Percentiles rank a stretch among this genome's conserved stretches.
phyloP scores from a whole-genome alignment of 176 grass and related monocot genomes.

The Triticum aestivum region IWGSC_CS_RefSeq_v2.1 NC_057796.1:301197305-301197804 shows the following conservation, averaged over 20 bases:
- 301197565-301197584: background rate
- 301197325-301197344: background rate
- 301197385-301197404: conserved; percentile 10
- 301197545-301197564: background rate
- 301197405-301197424: background rate
- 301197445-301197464: too few species aligned
- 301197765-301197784: background rate
- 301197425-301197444: too few species aligned
- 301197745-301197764: background rate
- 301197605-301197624: background rate
- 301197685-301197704: background rate
- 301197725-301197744: background rate
- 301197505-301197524: background rate
- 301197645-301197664: background rate
- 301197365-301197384: background rate
- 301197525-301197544: background rate
- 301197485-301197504: too few species aligned
- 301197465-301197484: too few species aligned
- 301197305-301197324: background rate
- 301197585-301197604: background rate
- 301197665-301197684: background rate
- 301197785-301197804: background rate
- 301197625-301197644: background rate
- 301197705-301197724: background rate
- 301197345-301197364: background rate